These are phyloP conservation scores for Myochromella boudieri DNA, from an alignment of 768 basidiomycete genomes.

Conservation along the genomic window DNA sequence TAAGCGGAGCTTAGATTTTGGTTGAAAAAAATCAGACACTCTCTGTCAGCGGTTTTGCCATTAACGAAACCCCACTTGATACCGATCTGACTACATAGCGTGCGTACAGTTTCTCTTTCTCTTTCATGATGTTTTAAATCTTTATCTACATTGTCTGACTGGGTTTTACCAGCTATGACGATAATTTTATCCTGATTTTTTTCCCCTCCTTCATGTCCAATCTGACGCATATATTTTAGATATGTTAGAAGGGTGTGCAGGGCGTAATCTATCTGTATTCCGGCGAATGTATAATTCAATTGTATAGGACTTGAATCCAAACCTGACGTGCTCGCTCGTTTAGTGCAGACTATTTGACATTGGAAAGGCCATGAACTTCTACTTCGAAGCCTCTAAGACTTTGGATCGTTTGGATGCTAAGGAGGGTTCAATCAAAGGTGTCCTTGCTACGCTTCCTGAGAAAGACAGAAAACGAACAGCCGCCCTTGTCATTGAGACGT, in stretches of 20 bases:
- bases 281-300: conserved; percentile 19
- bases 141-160: conserved; percentile 95
- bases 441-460: conserved; percentile 71
- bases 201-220: conserved; percentile 8
- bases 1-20: conserved; percentile 32
- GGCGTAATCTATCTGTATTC: conserved; percentile 7
- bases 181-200: conserved; percentile 34
- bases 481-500: conserved; percentile 89
- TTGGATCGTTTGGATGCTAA: conserved; percentile 86
- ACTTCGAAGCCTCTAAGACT: conserved; percentile 83
- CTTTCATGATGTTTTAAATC: conserved; percentile 52
- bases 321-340: conserved; percentile 28
- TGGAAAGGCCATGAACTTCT: conserved; percentile 80
- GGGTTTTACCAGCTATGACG: conserved; percentile 52
- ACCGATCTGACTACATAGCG: neutral
- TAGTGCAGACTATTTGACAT: too few relatives aligned
- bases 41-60: conserved; percentile 6
- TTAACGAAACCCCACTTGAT: neutral
- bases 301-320: conserved; percentile 13
- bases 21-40: neutral
- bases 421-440: conserved; percentile 89
- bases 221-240: conserved; percentile 10
- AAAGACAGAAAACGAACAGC: conserved; percentile 76
- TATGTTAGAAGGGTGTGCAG: conserved; percentile 1
- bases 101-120: conserved; percentile 7